Percentiles rank a stretch among this genome's conserved stretches.
These are phyloP conservation scores for Apocynum venetum DNA, from an alignment of 257 asterid genomes.

Conservation along the genomic window DNA sequence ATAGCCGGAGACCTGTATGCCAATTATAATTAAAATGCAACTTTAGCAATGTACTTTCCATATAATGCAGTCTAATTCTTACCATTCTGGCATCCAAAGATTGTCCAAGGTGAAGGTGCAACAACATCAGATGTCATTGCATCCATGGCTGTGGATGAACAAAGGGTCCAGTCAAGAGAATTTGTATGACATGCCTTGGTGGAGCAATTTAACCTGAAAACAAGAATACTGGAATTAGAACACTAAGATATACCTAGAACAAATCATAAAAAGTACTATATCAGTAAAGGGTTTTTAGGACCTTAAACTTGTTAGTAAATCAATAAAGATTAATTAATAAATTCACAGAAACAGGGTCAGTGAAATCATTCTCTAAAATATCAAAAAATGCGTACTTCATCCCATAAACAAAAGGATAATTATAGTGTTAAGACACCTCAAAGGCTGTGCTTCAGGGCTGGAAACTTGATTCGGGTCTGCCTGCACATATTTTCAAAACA, in stretches of 20 bases:
- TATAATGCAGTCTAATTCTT: constrained; percentile 24
- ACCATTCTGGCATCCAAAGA: constrained; percentile 96
- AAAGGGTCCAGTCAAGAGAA: constrained; percentile 74
- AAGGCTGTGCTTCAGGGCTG: constrained; percentile 41
- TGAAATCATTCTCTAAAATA: constrained; percentile 4
- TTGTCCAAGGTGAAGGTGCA: constrained; percentile 84
- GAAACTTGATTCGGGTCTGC: constrained; percentile 56
- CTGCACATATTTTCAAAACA: constrained; percentile 38
- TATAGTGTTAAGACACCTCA: constrained; percentile 45
- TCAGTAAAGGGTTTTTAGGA: neutral
- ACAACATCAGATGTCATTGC: constrained; percentile 68
- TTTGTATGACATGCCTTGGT: constrained; percentile 38
- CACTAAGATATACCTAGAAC: neutral
- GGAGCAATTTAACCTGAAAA: constrained; percentile 57
- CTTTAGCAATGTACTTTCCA: constrained; percentile 22
- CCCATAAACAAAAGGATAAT: constrained; percentile 6
- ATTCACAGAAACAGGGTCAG: neutral
- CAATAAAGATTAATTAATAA: neutral
- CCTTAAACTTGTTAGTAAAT: neutral
- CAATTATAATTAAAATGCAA: constrained; percentile 23
- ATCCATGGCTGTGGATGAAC: constrained; percentile 66
- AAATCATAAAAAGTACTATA: neutral
- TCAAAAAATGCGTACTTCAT: constrained; percentile 1
- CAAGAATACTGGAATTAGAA: neutral
- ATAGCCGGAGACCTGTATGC: constrained; percentile 72